Evolutionary conservation across 805 yeast species (phyloP).

Genomic region (Kodamaea nitidulidarum): DNA sequence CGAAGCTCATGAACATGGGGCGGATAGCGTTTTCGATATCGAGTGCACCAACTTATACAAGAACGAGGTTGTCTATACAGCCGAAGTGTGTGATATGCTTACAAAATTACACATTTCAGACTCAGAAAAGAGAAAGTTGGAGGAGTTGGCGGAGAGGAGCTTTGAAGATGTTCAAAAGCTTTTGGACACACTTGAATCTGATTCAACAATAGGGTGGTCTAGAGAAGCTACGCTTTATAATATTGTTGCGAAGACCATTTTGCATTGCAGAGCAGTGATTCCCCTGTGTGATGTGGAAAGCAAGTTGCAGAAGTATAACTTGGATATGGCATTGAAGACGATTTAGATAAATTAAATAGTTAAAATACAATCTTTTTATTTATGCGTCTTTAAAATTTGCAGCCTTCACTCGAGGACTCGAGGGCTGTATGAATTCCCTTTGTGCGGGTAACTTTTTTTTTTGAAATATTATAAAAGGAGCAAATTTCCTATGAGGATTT

Average conservation of each 20-base stretch:
- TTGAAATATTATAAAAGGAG: constrained; percentile 1
- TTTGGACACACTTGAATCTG: constrained; percentile 1
- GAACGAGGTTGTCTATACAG: constrained; percentile 34
- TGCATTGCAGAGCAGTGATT: constrained; percentile 4
- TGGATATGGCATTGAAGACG: not conserved
- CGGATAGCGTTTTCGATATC: constrained; percentile 48
- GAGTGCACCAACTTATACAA: constrained; percentile 69
- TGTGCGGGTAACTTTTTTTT: constrained; percentile 6
- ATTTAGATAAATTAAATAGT: not conserved
- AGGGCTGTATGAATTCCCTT: constrained; percentile 1
- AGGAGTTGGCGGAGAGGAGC: not conserved
- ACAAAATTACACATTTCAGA: not conserved
- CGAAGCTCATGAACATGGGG: not conserved
- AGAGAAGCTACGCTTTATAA: constrained; percentile 7
- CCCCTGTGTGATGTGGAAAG: not conserved
- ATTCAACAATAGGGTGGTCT: constrained; percentile 10
- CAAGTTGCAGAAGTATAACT: not conserved
- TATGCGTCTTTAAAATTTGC: not conserved
- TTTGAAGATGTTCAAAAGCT: not conserved
- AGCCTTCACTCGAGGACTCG: not conserved
- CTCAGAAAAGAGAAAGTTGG: not conserved
- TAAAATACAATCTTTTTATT: not conserved
- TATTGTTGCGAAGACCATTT: constrained; percentile 6
- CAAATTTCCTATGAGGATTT: not conserved
- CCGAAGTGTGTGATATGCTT: constrained; percentile 2